A percentile compares a stretch with the other conserved stretches of the same genome.
phyloP scores from a whole-genome alignment of 371 early-diverging fungal species.

The Rhizopus stolonifer region DNA sequence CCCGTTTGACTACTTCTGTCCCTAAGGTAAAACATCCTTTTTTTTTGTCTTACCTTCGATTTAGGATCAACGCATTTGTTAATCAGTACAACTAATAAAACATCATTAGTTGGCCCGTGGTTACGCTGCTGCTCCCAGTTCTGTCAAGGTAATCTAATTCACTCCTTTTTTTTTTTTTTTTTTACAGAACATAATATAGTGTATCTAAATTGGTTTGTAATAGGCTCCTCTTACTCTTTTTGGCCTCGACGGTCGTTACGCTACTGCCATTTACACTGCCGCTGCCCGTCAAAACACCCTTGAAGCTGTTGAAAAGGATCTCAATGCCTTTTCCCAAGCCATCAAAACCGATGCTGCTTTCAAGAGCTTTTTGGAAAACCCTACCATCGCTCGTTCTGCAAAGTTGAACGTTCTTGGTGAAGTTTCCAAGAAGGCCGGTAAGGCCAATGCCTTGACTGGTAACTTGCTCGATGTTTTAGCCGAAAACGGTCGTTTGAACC shows the following conservation, averaged over 20 bases:
- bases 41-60: background rate
- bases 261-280: slow-evolving; percentile 95
- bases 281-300: slow-evolving; percentile 84
- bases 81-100: too few relatives aligned
- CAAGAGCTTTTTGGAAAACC: slow-evolving; percentile 80
- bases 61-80: too few relatives aligned
- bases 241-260: slow-evolving; percentile 97
- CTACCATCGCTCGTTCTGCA: slow-evolving; percentile 73
- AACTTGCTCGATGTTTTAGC: slow-evolving; percentile 91
- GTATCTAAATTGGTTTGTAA: slow-evolving; percentile 1
- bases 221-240: slow-evolving; percentile 85
- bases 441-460: slow-evolving; percentile 76
- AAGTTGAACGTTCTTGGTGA: slow-evolving; percentile 78
- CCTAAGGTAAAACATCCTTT: slow-evolving; percentile 47
- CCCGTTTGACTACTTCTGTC: slow-evolving; percentile 45
- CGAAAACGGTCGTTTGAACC: slow-evolving; percentile 91
- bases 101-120: slow-evolving; percentile 55
- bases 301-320: slow-evolving; percentile 85
- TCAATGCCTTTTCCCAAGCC: slow-evolving; percentile 64
- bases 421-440: slow-evolving; percentile 61
- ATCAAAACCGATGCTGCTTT: slow-evolving; percentile 77
- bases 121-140: slow-evolving; percentile 52
- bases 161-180: too few relatives aligned
- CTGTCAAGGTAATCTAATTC: slow-evolving; percentile 54
- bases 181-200: too few relatives aligned